Conservation (phyloP, 208 protist species). For the Acanthamoeba castellanii region DNA sequence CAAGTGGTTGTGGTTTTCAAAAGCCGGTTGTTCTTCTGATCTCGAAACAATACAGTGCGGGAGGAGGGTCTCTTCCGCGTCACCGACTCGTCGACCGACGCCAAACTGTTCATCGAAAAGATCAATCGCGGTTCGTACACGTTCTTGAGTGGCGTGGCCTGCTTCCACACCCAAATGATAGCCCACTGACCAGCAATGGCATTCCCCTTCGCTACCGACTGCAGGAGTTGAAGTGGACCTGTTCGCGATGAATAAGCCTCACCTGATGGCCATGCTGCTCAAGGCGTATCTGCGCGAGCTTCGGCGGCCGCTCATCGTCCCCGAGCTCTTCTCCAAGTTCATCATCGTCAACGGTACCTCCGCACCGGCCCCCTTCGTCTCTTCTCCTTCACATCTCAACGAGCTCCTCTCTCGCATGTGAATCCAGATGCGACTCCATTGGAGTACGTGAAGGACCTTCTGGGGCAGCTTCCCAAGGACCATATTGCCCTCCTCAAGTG, state of each 20-base stretch:
- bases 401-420: too few relatives aligned
- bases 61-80: slow-evolving; percentile 63
- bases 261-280: slow-evolving; percentile 65
- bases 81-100: slow-evolving; percentile 52
- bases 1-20: background rate
- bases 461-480: slow-evolving; percentile 49
- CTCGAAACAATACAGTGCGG: background rate
- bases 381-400: background rate
- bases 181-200: too few relatives aligned
- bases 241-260: slow-evolving; percentile 68
- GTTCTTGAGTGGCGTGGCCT: too few relatives aligned
- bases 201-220: background rate
- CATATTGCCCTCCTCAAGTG: slow-evolving; percentile 51
- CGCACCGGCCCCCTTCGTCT: background rate
- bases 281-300: slow-evolving; percentile 70
- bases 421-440: slow-evolving; percentile 16
- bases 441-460: background rate
- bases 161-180: background rate
- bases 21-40: too few relatives aligned
- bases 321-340: slow-evolving; percentile 73
- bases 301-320: slow-evolving; percentile 37
- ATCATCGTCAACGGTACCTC: slow-evolving; percentile 32
- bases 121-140: slow-evolving; percentile 47
- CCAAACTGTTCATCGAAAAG: slow-evolving; percentile 66
- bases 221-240: slow-evolving; percentile 69